Conservation (phyloP, 345 rosid genomes). For the Chamaenerion angustifolium region DNA sequence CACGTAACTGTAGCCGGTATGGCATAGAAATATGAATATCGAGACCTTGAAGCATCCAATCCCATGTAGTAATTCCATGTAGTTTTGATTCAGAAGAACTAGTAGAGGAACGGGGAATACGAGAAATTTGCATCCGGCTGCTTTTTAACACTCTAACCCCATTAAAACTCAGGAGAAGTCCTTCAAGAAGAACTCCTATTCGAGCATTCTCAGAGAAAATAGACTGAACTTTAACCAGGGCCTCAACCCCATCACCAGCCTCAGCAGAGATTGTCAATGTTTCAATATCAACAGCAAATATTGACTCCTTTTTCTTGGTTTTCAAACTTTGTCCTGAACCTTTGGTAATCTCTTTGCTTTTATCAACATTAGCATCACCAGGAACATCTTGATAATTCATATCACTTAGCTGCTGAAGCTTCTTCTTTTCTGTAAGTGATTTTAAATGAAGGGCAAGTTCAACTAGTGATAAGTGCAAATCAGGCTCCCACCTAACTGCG, state of each 20-base stretch:
- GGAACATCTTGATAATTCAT: constrained; percentile 22
- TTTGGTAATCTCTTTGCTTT: constrained; percentile 25
- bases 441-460: constrained; percentile 66
- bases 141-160: constrained; percentile 65
- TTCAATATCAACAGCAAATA: constrained; percentile 95
- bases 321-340: constrained; percentile 36
- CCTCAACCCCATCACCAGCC: constrained; percentile 90
- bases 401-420: constrained; percentile 31
- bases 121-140: constrained; percentile 90
- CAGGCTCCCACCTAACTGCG: constrained; percentile 87
- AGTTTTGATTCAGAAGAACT: constrained; percentile 37
- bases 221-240: constrained; percentile 67
- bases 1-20: constrained; percentile 81
- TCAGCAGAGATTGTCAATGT: constrained; percentile 62
- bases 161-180: constrained; percentile 52
- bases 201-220: constrained; percentile 94
- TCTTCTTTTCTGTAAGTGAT: constrained; percentile 42
- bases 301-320: constrained; percentile 69
- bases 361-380: constrained; percentile 25
- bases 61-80: constrained; percentile 30
- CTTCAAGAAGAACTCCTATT: constrained; percentile 95
- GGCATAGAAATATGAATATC: constrained; percentile 82
- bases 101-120: constrained; percentile 55
- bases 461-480: constrained; percentile 57
- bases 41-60: constrained; percentile 93